A percentile compares a stretch with the other conserved stretches of the same genome.
Evolutionary conservation across 768 basidiomycete species (phyloP).

Genomic region (Lyophyllum atratum): DNA sequence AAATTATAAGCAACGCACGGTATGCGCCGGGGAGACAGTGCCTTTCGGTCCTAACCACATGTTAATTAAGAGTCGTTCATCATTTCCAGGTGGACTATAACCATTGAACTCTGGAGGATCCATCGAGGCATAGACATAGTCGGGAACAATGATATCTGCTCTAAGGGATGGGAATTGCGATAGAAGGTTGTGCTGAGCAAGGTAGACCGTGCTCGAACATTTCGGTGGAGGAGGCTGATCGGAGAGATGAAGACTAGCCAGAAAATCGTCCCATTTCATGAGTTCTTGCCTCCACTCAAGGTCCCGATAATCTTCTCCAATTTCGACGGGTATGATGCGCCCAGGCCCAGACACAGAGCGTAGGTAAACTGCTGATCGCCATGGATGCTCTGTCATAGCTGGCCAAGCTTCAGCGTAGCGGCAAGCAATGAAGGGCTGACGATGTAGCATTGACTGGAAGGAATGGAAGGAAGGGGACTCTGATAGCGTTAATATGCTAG

Average conservation of each 20-base stretch:
- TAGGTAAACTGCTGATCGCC: constrained; percentile 74
- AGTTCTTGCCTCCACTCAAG: constrained; percentile 82
- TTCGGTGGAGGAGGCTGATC: constrained; percentile 23
- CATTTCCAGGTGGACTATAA: constrained; percentile 68
- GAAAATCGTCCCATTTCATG: constrained; percentile 77
- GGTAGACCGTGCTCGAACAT: constrained; percentile 55
- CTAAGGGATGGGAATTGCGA: constrained; percentile 80
- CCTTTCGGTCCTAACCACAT: constrained; percentile 82
- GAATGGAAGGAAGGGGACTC: constrained; percentile 57
- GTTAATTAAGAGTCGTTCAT: constrained; percentile 69
- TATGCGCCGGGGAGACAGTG: constrained; percentile 89
- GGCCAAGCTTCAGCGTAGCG: constrained; percentile 74
- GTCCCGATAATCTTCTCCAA: constrained; percentile 81
- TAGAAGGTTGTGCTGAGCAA: constrained; percentile 90
- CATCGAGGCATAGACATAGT: constrained; percentile 79
- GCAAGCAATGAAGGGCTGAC: constrained; percentile 73
- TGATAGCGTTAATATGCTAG: constrained; percentile 41
- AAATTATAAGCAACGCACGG: constrained; percentile 39
- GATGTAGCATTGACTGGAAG: constrained; percentile 48
- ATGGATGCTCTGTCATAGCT: constrained; percentile 68
- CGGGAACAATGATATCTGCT: constrained; percentile 80
- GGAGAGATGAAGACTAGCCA: constrained; percentile 45
- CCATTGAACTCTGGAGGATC: constrained; percentile 42
- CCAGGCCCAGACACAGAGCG: constrained; percentile 72
- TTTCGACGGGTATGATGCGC: constrained; percentile 86